Conservation (phyloP, 1,139 yeast genomes). For the Suhomyces coccinellae region DNA sequence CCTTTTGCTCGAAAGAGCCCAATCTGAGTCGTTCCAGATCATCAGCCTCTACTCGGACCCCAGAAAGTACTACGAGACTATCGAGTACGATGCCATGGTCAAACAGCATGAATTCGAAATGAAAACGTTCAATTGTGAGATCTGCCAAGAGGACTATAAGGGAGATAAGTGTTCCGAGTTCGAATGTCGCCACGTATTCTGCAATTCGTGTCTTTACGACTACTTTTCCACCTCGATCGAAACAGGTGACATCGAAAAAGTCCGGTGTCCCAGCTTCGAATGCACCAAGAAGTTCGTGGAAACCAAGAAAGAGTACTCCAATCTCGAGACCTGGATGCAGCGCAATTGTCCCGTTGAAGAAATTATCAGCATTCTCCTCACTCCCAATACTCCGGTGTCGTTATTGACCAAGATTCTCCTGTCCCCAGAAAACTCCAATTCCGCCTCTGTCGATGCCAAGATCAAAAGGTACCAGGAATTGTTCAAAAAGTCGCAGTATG, state of each 20-base stretch:
- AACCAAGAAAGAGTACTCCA: conserved; percentile 23
- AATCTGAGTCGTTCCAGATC: conserved; percentile 9
- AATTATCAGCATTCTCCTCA: conserved; percentile 28
- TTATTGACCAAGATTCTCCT: conserved; percentile 32
- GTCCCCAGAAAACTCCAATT: conserved; percentile 12
- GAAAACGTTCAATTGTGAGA: conserved; percentile 53
- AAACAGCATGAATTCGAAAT: conserved; percentile 33
- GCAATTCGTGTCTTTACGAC: conserved; percentile 49
- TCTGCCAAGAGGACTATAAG: conserved; percentile 55
- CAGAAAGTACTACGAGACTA: conserved; percentile 17
- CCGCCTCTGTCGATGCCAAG: conserved; percentile 17
- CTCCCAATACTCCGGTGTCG: conserved; percentile 35
- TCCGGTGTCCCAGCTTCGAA: conserved; percentile 61
- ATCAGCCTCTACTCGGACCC: conserved; percentile 10
- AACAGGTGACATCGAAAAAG: conserved; percentile 52
- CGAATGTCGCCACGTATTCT: conserved; percentile 55
- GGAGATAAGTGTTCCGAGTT: conserved; percentile 49
- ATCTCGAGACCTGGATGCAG: conserved; percentile 23
- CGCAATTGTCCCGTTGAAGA: conserved; percentile 15
- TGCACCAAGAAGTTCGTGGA: conserved; percentile 35
- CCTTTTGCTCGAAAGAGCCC: conserved; percentile 31
- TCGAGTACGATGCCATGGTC: conserved; percentile 20
- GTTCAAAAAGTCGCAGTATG: conserved; percentile 42
- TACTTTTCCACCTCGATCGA: conserved; percentile 48
- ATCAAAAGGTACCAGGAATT: conserved; percentile 42